phyloP scores from a whole-genome alignment of 2,329 filamentous ascomycete genomes.

The Venturia nashicola region DNA sequence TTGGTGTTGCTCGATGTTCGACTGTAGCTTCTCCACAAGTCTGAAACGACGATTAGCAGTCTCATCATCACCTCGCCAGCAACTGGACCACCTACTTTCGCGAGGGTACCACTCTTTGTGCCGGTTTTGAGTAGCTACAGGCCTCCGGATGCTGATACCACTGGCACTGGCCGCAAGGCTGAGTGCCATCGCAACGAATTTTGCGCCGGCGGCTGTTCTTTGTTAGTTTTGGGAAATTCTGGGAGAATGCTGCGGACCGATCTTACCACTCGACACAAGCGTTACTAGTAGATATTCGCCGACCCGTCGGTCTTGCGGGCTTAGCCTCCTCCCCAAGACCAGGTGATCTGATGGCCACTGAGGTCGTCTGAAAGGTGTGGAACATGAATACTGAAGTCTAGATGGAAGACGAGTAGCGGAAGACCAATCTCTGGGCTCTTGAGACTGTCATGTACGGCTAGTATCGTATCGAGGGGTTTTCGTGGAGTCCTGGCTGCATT shows the following conservation, averaged over 20 bases:
- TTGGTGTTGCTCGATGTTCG: conserved; percentile 35
- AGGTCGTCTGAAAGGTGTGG: conserved; percentile 10
- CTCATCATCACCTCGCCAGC: conserved; percentile 22
- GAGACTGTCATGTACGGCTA: neutral
- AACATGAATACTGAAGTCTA: conserved; percentile 7
- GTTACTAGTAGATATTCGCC: conserved; percentile 38
- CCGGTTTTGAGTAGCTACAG: conserved; percentile 71
- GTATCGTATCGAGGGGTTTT: neutral
- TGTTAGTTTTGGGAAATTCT: neutral
- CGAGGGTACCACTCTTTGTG: conserved; percentile 64
- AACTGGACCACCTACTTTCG: conserved; percentile 47
- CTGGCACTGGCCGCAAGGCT: conserved; percentile 71
- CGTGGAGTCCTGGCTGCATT: neutral
- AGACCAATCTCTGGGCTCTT: neutral
- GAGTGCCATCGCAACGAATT: conserved; percentile 71
- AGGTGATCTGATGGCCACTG: conserved; percentile 7
- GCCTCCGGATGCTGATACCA: conserved; percentile 69
- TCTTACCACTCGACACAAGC: conserved; percentile 57
- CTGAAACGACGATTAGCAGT: conserved; percentile 32
- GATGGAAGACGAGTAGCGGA: neutral
- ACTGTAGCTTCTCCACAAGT: conserved; percentile 42
- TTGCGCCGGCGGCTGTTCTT: conserved; percentile 51
- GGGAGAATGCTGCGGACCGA: neutral
- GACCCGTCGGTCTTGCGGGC: conserved; percentile 22
- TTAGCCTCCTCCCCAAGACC: conserved; percentile 14